Percentiles rank a stretch among this genome's conserved stretches.
phyloP scores from a whole-genome alignment of 2,329 filamentous ascomycete species.

The Herpomyces periplanetae region DNA sequence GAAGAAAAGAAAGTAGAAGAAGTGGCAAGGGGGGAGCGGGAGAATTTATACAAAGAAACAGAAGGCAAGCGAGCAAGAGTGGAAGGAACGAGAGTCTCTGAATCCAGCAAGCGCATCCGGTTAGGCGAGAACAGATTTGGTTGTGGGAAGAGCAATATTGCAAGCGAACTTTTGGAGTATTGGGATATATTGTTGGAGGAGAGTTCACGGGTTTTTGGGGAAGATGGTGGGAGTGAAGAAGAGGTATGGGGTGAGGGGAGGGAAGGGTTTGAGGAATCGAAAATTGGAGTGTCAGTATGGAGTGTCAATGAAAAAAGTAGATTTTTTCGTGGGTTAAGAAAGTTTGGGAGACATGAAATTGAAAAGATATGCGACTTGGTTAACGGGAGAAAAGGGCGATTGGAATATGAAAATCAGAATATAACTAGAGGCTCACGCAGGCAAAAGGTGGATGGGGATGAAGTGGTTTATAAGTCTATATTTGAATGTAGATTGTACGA shows the following conservation, averaged over 20 bases:
- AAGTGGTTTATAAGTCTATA: constrained; percentile 27
- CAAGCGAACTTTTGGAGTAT: constrained; percentile 8
- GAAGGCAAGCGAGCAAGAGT: no score
- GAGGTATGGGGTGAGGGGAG: constrained; percentile 4
- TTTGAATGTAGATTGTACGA: constrained; percentile 34
- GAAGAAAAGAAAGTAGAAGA: no score
- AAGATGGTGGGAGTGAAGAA: constrained; percentile 6
- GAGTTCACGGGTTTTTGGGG: constrained; percentile 13
- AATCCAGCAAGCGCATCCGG: constrained; percentile 2
- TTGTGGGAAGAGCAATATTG: constrained; percentile 3
- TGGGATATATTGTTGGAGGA: constrained; percentile 14
- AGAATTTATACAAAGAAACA: no score
- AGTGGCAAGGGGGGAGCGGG: no score
- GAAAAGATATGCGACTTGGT: no score
- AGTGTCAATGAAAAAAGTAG: constrained; percentile 23
- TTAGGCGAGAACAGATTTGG: neutral
- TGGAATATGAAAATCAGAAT: no score
- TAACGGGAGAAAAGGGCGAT: no score
- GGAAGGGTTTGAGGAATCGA: constrained; percentile 8
- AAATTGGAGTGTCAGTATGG: constrained; percentile 32
- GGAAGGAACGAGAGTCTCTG: constrained; percentile 5
- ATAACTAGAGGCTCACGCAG: no score
- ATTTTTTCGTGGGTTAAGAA: constrained; percentile 23
- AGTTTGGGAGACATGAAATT: constrained; percentile 21
- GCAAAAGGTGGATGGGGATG: no score